phyloP scores from a whole-genome alignment of 495 filamentous ascomycete genomes.

The Talaromyces wortmannii region DNA sequence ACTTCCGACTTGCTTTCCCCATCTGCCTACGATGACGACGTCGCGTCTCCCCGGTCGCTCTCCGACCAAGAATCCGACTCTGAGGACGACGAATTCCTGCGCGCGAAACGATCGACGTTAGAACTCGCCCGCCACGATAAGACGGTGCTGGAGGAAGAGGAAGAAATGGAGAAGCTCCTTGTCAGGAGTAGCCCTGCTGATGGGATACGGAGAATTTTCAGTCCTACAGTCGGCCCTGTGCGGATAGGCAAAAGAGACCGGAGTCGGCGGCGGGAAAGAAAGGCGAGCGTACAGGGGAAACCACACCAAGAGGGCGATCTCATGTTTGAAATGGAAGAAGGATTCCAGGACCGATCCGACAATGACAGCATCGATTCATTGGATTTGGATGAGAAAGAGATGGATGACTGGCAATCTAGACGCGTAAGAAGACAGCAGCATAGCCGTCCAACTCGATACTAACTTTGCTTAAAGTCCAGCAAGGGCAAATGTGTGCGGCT shows the following conservation, averaged over 20 bases:
- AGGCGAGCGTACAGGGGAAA: slow-evolving; percentile 14
- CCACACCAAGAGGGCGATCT: slow-evolving; percentile 62
- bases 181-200: slow-evolving; percentile 41
- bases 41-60: slow-evolving; percentile 54
- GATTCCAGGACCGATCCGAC: slow-evolving; percentile 52
- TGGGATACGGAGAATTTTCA: slow-evolving; percentile 44
- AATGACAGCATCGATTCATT: slow-evolving; percentile 19
- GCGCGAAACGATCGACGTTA: slow-evolving; percentile 56
- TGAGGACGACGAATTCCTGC: slow-evolving; percentile 64
- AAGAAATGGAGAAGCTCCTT: slow-evolving; percentile 77
- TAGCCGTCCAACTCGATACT: not conserved
- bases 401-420: slow-evolving; percentile 2
- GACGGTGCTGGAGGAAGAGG: slow-evolving; percentile 78
- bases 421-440: not conserved
- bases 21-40: slow-evolving; percentile 60
- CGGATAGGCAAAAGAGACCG: slow-evolving; percentile 53
- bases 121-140: slow-evolving; percentile 68
- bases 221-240: slow-evolving; percentile 29
- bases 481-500: slow-evolving; percentile 3
- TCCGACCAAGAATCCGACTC: slow-evolving; percentile 72
- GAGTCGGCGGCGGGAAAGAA: slow-evolving; percentile 33
- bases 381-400: slow-evolving; percentile 27
- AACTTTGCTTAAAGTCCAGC: not conserved
- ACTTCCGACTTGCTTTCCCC: slow-evolving; percentile 52
- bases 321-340: slow-evolving; percentile 88